These are phyloP conservation scores for Babesia divergens DNA, from an alignment of 169 alveolate genomes.

Conservation along the genomic window DNA sequence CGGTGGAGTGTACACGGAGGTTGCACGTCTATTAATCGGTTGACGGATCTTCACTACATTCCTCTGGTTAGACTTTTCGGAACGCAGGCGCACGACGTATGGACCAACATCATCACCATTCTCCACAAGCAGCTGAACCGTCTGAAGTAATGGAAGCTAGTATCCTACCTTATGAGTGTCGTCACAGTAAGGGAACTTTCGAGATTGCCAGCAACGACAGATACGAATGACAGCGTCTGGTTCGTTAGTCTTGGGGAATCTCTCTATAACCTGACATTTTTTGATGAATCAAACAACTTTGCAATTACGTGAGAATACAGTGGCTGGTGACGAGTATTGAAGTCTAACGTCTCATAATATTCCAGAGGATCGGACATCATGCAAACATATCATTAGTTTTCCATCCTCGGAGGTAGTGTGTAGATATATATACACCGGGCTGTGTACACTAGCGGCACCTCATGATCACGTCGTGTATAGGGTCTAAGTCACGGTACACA, in stretches of 20 bases:
- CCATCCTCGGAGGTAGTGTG: too few species aligned
- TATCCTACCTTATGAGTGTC: slow-evolving; percentile 80
- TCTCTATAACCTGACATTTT: slow-evolving; percentile 14
- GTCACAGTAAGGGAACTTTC: slow-evolving; percentile 82
- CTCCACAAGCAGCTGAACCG: slow-evolving; percentile 66
- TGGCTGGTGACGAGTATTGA: slow-evolving; percentile 69
- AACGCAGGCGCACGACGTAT: slow-evolving; percentile 60
- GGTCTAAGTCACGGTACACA: too few species aligned
- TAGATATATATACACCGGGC: slow-evolving; percentile 47
- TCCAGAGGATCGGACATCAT: slow-evolving; percentile 74
- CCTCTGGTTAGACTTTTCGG: slow-evolving; percentile 25
- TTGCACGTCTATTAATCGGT: neutral
- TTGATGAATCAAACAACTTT: neutral
- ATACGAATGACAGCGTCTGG: slow-evolving; percentile 69
- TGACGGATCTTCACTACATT: slow-evolving; percentile 44
- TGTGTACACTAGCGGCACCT: too few species aligned
- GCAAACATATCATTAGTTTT: too few species aligned
- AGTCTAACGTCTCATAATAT: slow-evolving; percentile 65
- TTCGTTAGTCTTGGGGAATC: slow-evolving; percentile 63
- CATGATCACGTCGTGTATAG: too few species aligned
- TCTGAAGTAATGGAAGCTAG: neutral
- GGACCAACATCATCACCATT: slow-evolving; percentile 79
- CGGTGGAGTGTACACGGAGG: neutral
- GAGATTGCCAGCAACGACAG: slow-evolving; percentile 86
- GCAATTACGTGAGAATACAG: slow-evolving; percentile 69